Conservation (phyloP, 2,329 filamentous ascomycete genomes). For the Anisogramma anomala region DNA sequence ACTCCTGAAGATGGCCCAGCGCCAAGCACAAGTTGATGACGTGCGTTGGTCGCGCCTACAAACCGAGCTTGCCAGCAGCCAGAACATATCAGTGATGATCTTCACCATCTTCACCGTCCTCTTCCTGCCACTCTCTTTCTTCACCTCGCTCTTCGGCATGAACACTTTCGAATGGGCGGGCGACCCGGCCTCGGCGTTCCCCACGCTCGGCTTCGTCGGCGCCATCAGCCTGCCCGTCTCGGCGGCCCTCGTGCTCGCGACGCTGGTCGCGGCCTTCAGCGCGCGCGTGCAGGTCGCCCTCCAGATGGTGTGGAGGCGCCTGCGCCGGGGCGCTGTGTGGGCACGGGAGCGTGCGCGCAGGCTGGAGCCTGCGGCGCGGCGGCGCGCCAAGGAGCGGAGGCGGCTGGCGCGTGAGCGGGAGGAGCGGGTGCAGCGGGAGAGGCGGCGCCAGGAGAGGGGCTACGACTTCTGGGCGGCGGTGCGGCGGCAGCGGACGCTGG, state of each 20-base stretch:
- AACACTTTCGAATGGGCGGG: conserved; percentile 48
- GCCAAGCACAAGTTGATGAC: conserved; percentile 55
- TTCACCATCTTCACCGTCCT: conserved; percentile 54
- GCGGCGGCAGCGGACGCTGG: conserved; percentile 20
- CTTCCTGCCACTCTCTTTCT: conserved; percentile 53
- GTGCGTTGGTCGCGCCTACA: conserved; percentile 51
- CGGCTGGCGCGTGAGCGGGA: conserved; percentile 16
- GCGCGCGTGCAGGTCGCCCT: conserved; percentile 28
- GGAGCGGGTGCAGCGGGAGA: conserved; percentile 15
- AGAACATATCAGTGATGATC: conserved; percentile 53
- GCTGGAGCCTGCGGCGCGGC: conserved; percentile 20
- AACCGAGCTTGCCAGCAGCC: conserved; percentile 49
- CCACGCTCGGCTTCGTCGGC: conserved; percentile 34
- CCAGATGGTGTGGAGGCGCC: conserved; percentile 12
- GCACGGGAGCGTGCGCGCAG: conserved; percentile 9
- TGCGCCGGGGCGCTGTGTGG: not conserved
- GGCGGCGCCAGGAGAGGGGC: conserved; percentile 21
- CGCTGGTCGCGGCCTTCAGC: conserved; percentile 46
- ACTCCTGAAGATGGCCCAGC: conserved; percentile 54
- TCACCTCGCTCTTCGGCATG: conserved; percentile 54
- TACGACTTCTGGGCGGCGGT: conserved; percentile 32
- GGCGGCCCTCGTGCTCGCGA: conserved; percentile 34
- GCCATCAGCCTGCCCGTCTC: conserved; percentile 37
- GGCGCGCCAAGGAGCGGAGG: conserved; percentile 10
- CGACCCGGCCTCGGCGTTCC: conserved; percentile 29